A percentile compares a stretch with the other conserved stretches of the same genome.
Conservation (phyloP, 768 basidiomycete genomes). For the Tricholoma flavovirens region DNA sequence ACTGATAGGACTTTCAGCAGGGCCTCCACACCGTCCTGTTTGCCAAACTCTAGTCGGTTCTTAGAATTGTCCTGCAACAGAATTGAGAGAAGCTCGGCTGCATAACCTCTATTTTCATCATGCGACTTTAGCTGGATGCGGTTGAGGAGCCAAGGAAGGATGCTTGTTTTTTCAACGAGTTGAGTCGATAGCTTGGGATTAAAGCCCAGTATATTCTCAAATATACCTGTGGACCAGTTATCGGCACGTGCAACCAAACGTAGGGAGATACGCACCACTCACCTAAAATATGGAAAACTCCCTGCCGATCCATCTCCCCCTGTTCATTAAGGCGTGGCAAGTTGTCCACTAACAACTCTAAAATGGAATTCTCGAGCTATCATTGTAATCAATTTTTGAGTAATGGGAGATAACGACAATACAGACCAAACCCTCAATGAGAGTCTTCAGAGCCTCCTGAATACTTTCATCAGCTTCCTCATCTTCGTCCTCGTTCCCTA, state of each 20-base stretch:
- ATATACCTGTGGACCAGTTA: constrained; percentile 53
- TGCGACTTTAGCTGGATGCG: constrained; percentile 68
- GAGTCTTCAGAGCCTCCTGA: constrained; percentile 63
- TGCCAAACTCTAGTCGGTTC: constrained; percentile 65
- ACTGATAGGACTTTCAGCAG: constrained; percentile 78
- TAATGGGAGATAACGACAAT: neutral
- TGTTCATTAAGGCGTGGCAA: constrained; percentile 80
- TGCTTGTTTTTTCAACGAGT: constrained; percentile 67
- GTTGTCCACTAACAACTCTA: constrained; percentile 89
- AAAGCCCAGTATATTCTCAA: constrained; percentile 89
- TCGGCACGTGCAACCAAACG: neutral
- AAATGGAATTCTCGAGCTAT: constrained; percentile 75
- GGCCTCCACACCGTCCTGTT: constrained; percentile 73
- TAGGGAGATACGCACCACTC: constrained; percentile 8
- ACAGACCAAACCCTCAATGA: constrained; percentile 75
- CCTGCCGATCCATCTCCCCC: constrained; percentile 88
- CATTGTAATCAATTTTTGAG: constrained; percentile 6
- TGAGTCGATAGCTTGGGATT: constrained; percentile 67
- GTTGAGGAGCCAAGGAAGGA: constrained; percentile 74
- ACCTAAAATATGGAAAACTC: constrained; percentile 92
- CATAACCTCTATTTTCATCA: constrained; percentile 90
- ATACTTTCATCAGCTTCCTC: constrained; percentile 59
- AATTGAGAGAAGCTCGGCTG: constrained; percentile 91
- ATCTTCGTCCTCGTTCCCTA: constrained; percentile 67
- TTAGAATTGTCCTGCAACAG: constrained; percentile 68